Evolutionary conservation across 2,329 filamentous ascomycete genomes (phyloP).

Genomic region (Pseudogymnoascus sp.): DNA sequence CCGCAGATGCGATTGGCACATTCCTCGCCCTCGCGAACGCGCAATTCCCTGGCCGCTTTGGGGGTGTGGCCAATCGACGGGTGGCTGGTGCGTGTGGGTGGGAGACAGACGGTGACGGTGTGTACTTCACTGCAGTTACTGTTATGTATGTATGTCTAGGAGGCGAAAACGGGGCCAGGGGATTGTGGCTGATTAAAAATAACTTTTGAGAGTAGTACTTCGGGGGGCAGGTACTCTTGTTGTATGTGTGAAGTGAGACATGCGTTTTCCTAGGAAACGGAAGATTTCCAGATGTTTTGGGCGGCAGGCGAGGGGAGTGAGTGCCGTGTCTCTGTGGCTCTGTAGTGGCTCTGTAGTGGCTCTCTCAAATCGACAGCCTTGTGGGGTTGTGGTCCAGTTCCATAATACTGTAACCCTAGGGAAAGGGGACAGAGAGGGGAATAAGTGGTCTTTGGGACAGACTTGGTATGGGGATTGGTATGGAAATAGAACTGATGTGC

Average conservation of each 20-base stretch:
- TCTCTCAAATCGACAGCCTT: background rate
- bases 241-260: background rate
- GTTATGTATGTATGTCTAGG: background rate
- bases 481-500: background rate
- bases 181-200: background rate
- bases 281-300: constrained; percentile 1
- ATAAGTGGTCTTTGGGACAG: background rate
- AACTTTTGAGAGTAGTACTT: background rate
- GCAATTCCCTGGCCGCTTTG: too few species aligned
- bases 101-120: too few species aligned
- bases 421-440: background rate
- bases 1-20: too few species aligned
- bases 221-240: background rate
- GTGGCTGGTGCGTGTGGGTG: too few species aligned
- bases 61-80: too few species aligned
- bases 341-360: background rate
- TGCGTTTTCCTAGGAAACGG: background rate
- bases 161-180: background rate
- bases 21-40: too few species aligned
- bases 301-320: background rate
- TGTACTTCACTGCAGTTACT: too few species aligned
- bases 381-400: background rate
- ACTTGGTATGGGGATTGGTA: background rate
- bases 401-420: background rate
- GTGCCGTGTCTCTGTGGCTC: too few species aligned